phyloP scores from a whole-genome alignment of 495 filamentous ascomycete species.

The Neurospora sp. region DNA sequence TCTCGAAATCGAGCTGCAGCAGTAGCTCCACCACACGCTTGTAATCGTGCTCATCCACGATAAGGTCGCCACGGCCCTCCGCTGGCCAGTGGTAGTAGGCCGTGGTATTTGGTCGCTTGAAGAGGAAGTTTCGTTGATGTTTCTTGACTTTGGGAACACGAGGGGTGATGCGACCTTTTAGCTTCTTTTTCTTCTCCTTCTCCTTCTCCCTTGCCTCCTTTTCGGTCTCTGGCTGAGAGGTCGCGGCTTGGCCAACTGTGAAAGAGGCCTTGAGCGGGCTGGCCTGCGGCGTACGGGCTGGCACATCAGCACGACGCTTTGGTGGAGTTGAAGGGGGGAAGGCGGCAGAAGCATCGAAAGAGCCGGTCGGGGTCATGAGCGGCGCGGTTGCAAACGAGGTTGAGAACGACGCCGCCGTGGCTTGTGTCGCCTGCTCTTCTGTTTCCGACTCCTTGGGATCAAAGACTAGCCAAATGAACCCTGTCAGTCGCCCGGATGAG shows the following conservation, averaged over 20 bases:
- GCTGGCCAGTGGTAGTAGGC: slow-evolving; percentile 61
- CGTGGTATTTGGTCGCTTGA: slow-evolving; percentile 33
- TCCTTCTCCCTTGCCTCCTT: slow-evolving; percentile 8
- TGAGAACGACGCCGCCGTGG: neutral
- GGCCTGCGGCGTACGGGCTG: slow-evolving; percentile 11
- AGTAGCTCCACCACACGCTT: slow-evolving; percentile 66
- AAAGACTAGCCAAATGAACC: slow-evolving; percentile 89
- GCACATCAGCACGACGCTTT: slow-evolving; percentile 12
- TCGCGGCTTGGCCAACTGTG: neutral
- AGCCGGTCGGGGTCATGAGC: slow-evolving; percentile 10
- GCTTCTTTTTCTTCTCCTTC: slow-evolving; percentile 30
- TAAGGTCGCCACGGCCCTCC: slow-evolving; percentile 54
- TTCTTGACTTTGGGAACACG: slow-evolving; percentile 49
- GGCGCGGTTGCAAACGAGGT: neutral
- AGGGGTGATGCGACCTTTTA: slow-evolving; percentile 42
- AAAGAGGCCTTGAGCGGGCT: slow-evolving; percentile 12
- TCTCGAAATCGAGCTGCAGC: slow-evolving; percentile 76
- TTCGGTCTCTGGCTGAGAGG: neutral
- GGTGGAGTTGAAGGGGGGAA: slow-evolving; percentile 24
- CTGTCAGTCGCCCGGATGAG: slow-evolving; percentile 78
- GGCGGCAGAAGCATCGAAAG: slow-evolving; percentile 14
- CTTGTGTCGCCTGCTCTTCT: neutral
- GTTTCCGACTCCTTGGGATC: slow-evolving; percentile 27
- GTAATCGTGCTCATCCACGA: slow-evolving; percentile 65
- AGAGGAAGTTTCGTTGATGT: slow-evolving; percentile 26